Evolutionary conservation across 768 basidiomycete species (phyloP), one percentile per base, ranked within the genome.

Genomic region (Podaxis sp.): DNA sequence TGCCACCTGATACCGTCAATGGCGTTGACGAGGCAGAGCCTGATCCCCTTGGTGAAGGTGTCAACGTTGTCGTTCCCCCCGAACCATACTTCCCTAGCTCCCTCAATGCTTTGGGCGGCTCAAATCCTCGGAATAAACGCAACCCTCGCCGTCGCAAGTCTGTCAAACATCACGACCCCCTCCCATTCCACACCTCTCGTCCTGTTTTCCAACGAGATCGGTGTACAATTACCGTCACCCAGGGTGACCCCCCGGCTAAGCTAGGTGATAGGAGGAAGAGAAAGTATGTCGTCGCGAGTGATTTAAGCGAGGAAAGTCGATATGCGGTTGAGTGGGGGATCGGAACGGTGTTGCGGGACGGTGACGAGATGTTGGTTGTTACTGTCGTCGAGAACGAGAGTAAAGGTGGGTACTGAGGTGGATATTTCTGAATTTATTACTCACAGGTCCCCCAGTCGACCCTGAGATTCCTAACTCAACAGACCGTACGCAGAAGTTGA

Each of bases 261-360:
- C 77, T 83, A 49, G 79, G 79, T 49, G 79, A 74, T 19, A 80
- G 86, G 6, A 84, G 84, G 71, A 81, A 84, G 66, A 80, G 85
- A 66, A 82, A 84, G 64, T 99, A 98, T 74, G 80, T 97, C 11
- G 89, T 99, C 22, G 92, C 95, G 4, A 97, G 95, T 70, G 97
- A 99, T 82, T 73, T 99, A 68, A 94, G 92, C 64, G 93, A 97
- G 67, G 96, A 99, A 77, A 90, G 88, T 74, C 82, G 90, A 38
- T 99, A 96, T 74, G 97, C 97, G 0, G 86, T 99, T 5, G 96
- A 99, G 74, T 99, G 96, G 97, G 94, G 92, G 9, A 96, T 99
- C 59, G 96, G 96, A 2, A 98, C 96, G 0, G 96, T 98, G 2
- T 77, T 97, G 64, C 79, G 95, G 65, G 95, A 98, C 74, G 96